Conservation (phyloP, 225 moss, liverwort and hornwort species). For the Polytrichum formosum region DNA sequence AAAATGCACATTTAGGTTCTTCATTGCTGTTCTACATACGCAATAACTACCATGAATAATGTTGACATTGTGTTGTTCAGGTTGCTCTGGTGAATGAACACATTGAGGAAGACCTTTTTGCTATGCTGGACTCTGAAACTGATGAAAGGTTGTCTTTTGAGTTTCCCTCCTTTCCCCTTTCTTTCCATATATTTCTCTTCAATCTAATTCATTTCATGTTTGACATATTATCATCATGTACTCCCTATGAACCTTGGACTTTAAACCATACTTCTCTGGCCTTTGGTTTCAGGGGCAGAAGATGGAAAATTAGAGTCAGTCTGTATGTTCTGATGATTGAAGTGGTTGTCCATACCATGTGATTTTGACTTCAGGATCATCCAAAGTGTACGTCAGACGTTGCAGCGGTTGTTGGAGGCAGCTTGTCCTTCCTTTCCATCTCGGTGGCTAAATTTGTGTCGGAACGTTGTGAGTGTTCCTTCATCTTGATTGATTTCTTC, state of each 20-base stretch:
- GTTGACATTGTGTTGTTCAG: slow-evolving; percentile 27
- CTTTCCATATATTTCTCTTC: neutral
- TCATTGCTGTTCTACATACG: neutral
- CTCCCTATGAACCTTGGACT: no score
- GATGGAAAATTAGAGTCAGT: no score
- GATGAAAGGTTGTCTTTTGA: slow-evolving; percentile 62
- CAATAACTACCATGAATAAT: neutral
- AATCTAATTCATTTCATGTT: neutral
- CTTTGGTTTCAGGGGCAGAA: no score
- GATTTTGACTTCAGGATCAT: slow-evolving; percentile 53
- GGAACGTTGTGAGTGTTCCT: slow-evolving; percentile 61
- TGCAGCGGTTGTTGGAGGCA: slow-evolving; percentile 88
- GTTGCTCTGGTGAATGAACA: slow-evolving; percentile 82
- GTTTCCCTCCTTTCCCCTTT: neutral
- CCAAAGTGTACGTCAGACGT: slow-evolving; percentile 74
- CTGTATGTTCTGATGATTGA: no score
- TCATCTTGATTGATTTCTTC: no score
- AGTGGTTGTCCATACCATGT: neutral
- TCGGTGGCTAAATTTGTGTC: slow-evolving; percentile 94
- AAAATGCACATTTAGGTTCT: no score
- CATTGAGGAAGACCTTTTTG: slow-evolving; percentile 98
- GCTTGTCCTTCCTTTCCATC: slow-evolving; percentile 95
- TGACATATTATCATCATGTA: no score
- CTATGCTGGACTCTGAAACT: slow-evolving; percentile 98
- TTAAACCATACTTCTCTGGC: no score